phyloP scores from a whole-genome alignment of 2,329 filamentous ascomycete species.

The Thielaviopsis musarum region DNA sequence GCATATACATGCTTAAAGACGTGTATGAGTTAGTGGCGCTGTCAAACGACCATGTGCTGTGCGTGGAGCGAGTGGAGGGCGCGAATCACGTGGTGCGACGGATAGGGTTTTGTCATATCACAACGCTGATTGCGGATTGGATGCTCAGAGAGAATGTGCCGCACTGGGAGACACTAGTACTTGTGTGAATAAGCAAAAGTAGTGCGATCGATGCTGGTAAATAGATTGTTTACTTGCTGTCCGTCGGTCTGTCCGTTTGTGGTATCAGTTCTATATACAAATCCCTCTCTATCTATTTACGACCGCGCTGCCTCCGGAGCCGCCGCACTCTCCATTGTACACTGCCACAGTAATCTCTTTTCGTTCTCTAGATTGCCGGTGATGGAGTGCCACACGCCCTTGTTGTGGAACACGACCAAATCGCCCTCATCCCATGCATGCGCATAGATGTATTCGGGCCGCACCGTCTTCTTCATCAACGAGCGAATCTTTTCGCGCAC shows the following conservation, averaged over 20 bases:
- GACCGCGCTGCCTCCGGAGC: conserved; percentile 3
- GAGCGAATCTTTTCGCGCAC: conserved; percentile 7
- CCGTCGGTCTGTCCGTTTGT: not conserved
- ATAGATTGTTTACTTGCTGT: no score
- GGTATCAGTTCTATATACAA: not conserved
- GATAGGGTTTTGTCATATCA: no score
- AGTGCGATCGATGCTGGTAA: no score
- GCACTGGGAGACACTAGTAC: no score
- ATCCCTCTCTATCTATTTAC: not conserved
- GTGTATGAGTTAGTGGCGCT: not conserved
- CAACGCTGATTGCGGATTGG: no score
- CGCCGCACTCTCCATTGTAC: conserved; percentile 15
- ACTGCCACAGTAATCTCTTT: conserved; percentile 19
- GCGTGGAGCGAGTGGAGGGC: not conserved
- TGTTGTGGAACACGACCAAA: conserved; percentile 20
- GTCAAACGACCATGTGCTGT: not conserved
- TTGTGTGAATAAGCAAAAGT: no score
- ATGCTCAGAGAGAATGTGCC: no score
- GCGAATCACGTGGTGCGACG: not conserved
- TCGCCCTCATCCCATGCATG: conserved; percentile 18
- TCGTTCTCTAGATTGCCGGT: conserved; percentile 15
- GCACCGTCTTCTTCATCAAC: conserved; percentile 14
- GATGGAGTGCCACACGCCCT: conserved; percentile 19
- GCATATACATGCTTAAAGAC: not conserved
- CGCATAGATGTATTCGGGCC: conserved; percentile 19